Conservation (phyloP, 352 stramenopile genomes). For the Pythium brassicae region DNA sequence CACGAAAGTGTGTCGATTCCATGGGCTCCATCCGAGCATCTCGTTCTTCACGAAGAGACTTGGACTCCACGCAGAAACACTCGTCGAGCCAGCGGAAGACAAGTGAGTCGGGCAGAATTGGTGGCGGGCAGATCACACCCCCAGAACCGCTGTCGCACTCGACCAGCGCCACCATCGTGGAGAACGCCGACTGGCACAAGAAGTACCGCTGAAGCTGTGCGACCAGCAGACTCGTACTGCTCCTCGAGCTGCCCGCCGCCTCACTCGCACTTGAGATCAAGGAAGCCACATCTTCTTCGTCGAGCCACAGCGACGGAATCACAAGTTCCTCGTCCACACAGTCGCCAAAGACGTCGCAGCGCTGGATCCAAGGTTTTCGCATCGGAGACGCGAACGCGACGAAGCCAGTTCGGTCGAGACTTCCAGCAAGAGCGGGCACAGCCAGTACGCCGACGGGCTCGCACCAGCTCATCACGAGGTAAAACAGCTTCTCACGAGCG, state of each 20-base stretch:
- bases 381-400: slow-evolving; percentile 18
- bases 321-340: slow-evolving; percentile 15
- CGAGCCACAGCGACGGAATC: slow-evolving; percentile 47
- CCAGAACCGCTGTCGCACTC: slow-evolving; percentile 1
- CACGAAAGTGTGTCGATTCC: slow-evolving; percentile 30
- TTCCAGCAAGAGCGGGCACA: slow-evolving; percentile 14
- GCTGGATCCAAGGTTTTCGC: slow-evolving; percentile 32
- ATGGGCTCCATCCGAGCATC: not conserved
- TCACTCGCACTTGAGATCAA: not conserved
- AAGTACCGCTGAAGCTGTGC: slow-evolving; percentile 27
- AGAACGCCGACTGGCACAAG: slow-evolving; percentile 26
- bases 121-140: slow-evolving; percentile 13
- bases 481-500: slow-evolving; percentile 21
- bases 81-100: slow-evolving; percentile 54
- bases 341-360: slow-evolving; percentile 40
- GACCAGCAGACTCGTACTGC: slow-evolving; percentile 7
- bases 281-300: slow-evolving; percentile 19
- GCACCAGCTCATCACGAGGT: slow-evolving; percentile 39
- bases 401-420: slow-evolving; percentile 26
- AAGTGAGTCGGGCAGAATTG: slow-evolving; percentile 11
- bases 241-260: not conserved
- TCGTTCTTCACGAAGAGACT: not conserved
- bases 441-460: slow-evolving; percentile 36
- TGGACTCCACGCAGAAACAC: slow-evolving; percentile 40
- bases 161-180: slow-evolving; percentile 16